Evolutionary conservation across 78 protist genomes (phyloP), one percentile per base, ranked within the genome.

Genomic region (Cavenderia fasciculata): DNA sequence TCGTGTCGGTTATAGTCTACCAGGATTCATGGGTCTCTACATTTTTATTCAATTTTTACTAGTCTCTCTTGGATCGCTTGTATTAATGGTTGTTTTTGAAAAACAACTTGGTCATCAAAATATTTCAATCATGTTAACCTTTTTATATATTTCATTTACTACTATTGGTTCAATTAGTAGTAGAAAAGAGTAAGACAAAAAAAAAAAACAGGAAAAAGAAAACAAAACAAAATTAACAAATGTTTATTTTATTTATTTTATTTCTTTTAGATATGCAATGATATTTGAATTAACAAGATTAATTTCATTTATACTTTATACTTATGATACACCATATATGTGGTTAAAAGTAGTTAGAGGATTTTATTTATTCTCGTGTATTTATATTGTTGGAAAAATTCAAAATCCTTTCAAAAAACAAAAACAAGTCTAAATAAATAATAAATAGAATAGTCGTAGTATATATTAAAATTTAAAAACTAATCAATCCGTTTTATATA

Each of bases 141-240:
- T 36, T 59, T 27, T 74, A 5, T 85, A 85, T 85, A 0, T 69
- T 3, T 44, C 75, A 27, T 40, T 85, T 25, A 74, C 74, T 11
- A 36, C 74, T 25, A 69, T 85, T 56, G 85, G 79, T 49, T n/a
- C 92, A 2, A 74, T 85, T 1, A 69, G 51, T 40, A 78, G 69
- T 70, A 63, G 70, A 49, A 85, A 85, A 40, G 19, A n/a, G n/a
- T n/a, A n/a, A n/a, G n/a, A n/a, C n/a, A n/a, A n/a, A n/a, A n/a
- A n/a, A n/a, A n/a, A n/a, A n/a, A n/a, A n/a, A n/a, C n/a, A n/a
- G n/a, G n/a, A n/a, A n/a, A n/a, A n/a, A n/a, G n/a, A n/a, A n/a
- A n/a, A n/a, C n/a, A n/a, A n/a, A n/a, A n/a, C n/a, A n/a, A n/a
- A n/a, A n/a, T n/a, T n/a, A n/a, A n/a, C n/a, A n/a, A n/a, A n/a